Base-by-base conservation (phyloP, 2,329 filamentous ascomycete species). In the Apiospora pterosperma region DNA sequence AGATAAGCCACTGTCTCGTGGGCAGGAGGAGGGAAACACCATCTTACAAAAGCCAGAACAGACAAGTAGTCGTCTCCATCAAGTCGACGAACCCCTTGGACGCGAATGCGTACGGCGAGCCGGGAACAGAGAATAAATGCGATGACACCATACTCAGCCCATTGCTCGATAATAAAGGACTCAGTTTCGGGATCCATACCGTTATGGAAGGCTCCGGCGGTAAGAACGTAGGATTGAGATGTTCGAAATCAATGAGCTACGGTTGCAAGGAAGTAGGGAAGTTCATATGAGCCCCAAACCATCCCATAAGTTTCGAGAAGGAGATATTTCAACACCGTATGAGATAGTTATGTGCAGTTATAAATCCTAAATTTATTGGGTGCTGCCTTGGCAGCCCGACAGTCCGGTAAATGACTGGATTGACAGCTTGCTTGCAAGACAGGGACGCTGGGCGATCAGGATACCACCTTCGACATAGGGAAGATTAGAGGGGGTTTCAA, bases 201-300 rank as follows among this genome's bases (percentile, higher is more conserved):
- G 39, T n/a, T 21, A 41, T n/a, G 19, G 4, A 21, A 21, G 21
- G 6, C 19, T 16, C 12, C 36, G 36, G 8, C 4, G 3, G 6
- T n/a, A 21, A 21, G 1, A 7, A 16, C 1, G 6, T 3, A 1
- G 7, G 16, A n/a, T n/a, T n/a, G n/a, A n/a, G n/a, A n/a, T n/a
- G n/a, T n/a, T n/a, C n/a, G n/a, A n/a, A n/a, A n/a, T n/a, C n/a
- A n/a, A n/a, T n/a, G n/a, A n/a, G n/a, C n/a, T n/a, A n/a, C n/a
- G 36, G 8, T 16, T 8, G 6, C 39, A 21, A 21, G 1, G 19
- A 16, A 1, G 6, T 3, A 1, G 7, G 16, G 16, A 7, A 10
- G 39, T n/a, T 41, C 21, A 21, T 41, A 41, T 38, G 12, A 14
- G 14, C 36, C 36, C 11, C 36, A 12, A 38, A 38, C 12, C 2